These are phyloP conservation scores for Talaromyces nanjingensis DNA, from an alignment of 495 filamentous ascomycete species.

Conservation along the genomic window DNA sequence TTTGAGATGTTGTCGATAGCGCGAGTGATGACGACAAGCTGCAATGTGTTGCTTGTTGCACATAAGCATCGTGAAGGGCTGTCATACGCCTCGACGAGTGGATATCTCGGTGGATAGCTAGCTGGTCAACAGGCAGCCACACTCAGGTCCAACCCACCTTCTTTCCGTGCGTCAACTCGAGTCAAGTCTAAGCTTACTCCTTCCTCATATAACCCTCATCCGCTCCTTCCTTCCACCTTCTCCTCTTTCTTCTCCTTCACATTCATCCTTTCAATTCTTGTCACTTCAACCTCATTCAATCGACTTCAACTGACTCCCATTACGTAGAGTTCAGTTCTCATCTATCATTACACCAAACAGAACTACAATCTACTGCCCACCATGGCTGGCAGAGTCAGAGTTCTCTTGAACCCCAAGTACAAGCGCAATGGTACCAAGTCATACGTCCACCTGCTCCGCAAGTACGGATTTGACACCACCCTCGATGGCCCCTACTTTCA, in stretches of 20 bases:
- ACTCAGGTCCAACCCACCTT: neutral
- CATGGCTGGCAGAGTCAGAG: constrained; percentile 35
- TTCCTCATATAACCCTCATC: neutral
- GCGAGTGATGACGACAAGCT: constrained; percentile 3
- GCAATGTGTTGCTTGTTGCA: neutral
- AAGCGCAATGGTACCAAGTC: constrained; percentile 62
- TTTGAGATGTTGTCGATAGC: neutral
- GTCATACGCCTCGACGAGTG: neutral
- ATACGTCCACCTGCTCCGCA: constrained; percentile 62
- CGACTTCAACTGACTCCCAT: neutral
- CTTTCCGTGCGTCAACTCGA: neutral
- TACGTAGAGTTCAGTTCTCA: neutral
- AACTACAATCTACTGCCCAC: constrained; percentile 1
- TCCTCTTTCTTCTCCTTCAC: neutral
- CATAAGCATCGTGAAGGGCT: neutral
- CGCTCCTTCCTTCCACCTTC: neutral
- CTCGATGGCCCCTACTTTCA: constrained; percentile 59
- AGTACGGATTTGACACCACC: constrained; percentile 65
- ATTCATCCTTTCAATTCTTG: neutral
- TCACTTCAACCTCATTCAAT: neutral
- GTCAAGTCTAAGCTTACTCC: neutral
- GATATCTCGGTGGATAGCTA: neutral
- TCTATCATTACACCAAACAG: neutral
- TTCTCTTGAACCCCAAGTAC: constrained; percentile 57
- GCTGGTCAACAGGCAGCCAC: neutral